phyloP scores from a whole-genome alignment of 805 yeast genomes.

The Kodamaea leandrae region DNA sequence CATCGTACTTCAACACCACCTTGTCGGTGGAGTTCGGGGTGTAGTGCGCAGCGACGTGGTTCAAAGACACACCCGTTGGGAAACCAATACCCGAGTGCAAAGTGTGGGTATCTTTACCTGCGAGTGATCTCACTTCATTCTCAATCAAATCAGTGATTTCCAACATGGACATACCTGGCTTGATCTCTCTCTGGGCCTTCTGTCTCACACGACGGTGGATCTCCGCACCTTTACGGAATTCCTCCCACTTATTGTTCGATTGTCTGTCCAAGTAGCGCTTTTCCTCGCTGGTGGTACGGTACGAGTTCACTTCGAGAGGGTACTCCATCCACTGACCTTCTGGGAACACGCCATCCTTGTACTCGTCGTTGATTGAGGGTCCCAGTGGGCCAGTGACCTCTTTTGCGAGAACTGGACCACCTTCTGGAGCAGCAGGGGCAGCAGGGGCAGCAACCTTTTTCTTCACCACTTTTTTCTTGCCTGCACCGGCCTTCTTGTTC shows the following conservation, averaged over 20 bases:
- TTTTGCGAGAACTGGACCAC: conserved; percentile 41
- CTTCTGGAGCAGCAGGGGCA: not conserved
- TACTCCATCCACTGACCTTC: conserved; percentile 88
- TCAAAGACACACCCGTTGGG: conserved; percentile 95
- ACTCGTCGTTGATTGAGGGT: conserved; percentile 52
- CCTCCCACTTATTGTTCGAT: conserved; percentile 68
- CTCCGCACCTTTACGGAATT: conserved; percentile 93
- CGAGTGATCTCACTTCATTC: conserved; percentile 71
- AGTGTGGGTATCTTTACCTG: conserved; percentile 58
- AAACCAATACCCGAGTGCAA: conserved; percentile 87
- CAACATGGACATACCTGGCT: conserved; percentile 90
- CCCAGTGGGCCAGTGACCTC: conserved; percentile 53
- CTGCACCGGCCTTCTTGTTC: conserved; percentile 11
- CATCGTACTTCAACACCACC: conserved; percentile 74
- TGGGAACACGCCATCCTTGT: conserved; percentile 72
- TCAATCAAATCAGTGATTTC: conserved; percentile 91
- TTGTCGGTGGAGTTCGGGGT: conserved; percentile 96
- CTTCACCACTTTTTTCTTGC: conserved; percentile 43
- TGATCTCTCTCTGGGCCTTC: conserved; percentile 66
- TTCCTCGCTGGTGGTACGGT: conserved; percentile 84
- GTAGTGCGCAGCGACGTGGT: conserved; percentile 96
- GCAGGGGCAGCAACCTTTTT: conserved; percentile 28
- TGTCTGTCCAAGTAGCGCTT: conserved; percentile 72
- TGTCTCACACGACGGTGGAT: conserved; percentile 89
- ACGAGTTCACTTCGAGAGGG: conserved; percentile 58